Evolutionary conservation across 1,284 basidiomycete genomes (phyloP), one percentile per base, ranked within the genome.

Genomic region (Sanguinoderma infundibulare): DNA sequence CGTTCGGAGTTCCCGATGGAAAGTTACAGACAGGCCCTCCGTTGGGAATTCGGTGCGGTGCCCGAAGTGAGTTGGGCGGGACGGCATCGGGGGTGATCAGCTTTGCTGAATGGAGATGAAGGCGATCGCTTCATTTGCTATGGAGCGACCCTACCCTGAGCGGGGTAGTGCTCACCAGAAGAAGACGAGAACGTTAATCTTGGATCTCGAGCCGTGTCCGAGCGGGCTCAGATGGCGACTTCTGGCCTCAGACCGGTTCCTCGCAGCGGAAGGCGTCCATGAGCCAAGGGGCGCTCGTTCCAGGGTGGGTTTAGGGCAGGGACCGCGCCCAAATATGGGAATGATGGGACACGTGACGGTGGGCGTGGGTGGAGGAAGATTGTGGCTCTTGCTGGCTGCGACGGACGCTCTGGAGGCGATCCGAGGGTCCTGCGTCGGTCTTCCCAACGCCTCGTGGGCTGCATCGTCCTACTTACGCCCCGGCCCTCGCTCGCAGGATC

Each of bases 401-500:
- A n/a, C n/a, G n/a, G n/a, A n/a, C n/a, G n/a, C n/a, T n/a, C n/a
- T n/a, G n/a, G n/a, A n/a, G n/a, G n/a, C n/a, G n/a, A n/a, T n/a
- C n/a, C n/a, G n/a, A n/a, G n/a, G n/a, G 22, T 38, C 59, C 17
- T 34, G 40, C 47, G 47, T 40, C 59, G 47, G 32, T 61, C 62
- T 56, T 56, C 56, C 54, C 46, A 59, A 59, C 57, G 63, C 67
- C 67, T 66, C 67, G 67, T 67, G 67, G 62, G 63, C 60, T 32
- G 57, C 61, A 36, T 53, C 58, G 20, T 49, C 56, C 53, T 64
- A 58, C 53, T 56, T 53, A 55, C 60, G 30, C 51, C 39, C 62
- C 49, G n/a, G n/a, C 51, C 55, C 55, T 59, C 60, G 38, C 51
- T 51, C 56, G n/a, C 35, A 40, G 59, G 57, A 57, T 55, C 61